These are phyloP conservation scores for Dinochytrium kinnereticum DNA, from an alignment of 371 early-diverging fungal species.

Conservation along the genomic window DNA sequence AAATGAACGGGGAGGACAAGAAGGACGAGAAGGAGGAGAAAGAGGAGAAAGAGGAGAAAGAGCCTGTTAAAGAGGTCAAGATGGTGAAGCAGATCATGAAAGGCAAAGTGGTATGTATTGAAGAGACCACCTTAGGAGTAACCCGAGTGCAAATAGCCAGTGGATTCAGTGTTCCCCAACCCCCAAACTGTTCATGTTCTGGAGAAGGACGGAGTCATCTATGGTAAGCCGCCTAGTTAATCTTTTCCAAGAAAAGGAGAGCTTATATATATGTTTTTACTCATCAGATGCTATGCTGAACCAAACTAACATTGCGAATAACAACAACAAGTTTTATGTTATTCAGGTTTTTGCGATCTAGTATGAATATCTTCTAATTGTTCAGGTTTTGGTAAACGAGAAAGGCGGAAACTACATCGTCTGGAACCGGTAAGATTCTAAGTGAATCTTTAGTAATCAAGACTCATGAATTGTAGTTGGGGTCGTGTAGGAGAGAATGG, in stretches of 20 bases:
- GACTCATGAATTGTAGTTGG: neutral
- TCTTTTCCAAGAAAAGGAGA: neutral
- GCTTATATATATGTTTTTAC: neutral
- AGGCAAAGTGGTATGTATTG: slow-evolving; percentile 30
- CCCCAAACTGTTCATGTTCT: slow-evolving; percentile 30
- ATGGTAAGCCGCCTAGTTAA: slow-evolving; percentile 24
- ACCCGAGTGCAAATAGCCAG: too few species aligned
- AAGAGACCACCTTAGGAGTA: neutral
- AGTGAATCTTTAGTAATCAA: neutral
- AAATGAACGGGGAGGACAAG: too few species aligned
- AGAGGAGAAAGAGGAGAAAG: neutral
- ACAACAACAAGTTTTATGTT: slow-evolving; percentile 73
- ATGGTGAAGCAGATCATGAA: slow-evolving; percentile 43
- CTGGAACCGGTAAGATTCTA: slow-evolving; percentile 6
- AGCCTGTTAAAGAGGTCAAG: slow-evolving; percentile 22
- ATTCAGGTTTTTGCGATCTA: slow-evolving; percentile 51
- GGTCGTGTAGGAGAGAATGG: slow-evolving; percentile 60
- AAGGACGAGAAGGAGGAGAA: slow-evolving; percentile 19
- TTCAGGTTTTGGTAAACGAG: neutral
- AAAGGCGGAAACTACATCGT: neutral
- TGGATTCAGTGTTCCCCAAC: slow-evolving; percentile 32
- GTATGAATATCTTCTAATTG: neutral
- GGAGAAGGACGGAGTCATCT: slow-evolving; percentile 31
- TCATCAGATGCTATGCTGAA: slow-evolving; percentile 60
- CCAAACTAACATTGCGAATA: slow-evolving; percentile 64